Base-by-base conservation (phyloP, 306 rosid species). In the Cajanus cajan region DNA sequence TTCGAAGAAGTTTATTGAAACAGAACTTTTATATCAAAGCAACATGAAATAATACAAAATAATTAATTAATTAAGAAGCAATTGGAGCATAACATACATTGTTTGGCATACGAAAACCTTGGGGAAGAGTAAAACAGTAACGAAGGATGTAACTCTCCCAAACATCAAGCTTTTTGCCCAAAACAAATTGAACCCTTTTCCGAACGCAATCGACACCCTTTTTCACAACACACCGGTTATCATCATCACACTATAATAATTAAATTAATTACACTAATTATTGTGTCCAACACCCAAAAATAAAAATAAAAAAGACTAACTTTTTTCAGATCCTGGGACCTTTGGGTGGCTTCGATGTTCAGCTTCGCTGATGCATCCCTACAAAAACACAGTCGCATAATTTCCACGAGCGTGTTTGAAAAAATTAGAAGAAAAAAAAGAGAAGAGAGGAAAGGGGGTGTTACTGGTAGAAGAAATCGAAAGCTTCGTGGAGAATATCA, bases 61-160 rank as follows among this genome's bases (percentile, higher is more conserved):
- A 37, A n/a, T n/a, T n/a, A 8, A 16, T 5, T 7, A 70, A 43
- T 62, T 24, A 18, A 47, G 51, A 36, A 52, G 22, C 11, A 6
- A 47, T 50, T 39, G 40, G 40, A 66, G 14, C 70, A 68, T 58
- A 78, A 79, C 93, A 1, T 89, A 95, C 97, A 16, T 34, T 71
- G 68, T 84, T 90, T 71, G 92, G 85, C 81, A 86, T 55, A 28
- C 66, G 79, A 76, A 95, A 88, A 25, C 93, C 95, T 57, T 74
- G 83, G 2, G 98, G 97, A 68, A 91, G 90, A 65, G 87, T 52
- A 73, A 95, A 95, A 74, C 93, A 91, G 79, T 91, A 92, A 14
- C 45, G 79, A 52, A 85, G 90, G 78, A 93, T 87, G 65, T 87
- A 90, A 62, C 85, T 80, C 90, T 93, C 98, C 99, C 99, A 95